Percentiles rank a stretch among this genome's conserved stretches.
phyloP scores from a whole-genome alignment of 2,329 filamentous ascomycete genomes.

The Leptographium procerum region DNA sequence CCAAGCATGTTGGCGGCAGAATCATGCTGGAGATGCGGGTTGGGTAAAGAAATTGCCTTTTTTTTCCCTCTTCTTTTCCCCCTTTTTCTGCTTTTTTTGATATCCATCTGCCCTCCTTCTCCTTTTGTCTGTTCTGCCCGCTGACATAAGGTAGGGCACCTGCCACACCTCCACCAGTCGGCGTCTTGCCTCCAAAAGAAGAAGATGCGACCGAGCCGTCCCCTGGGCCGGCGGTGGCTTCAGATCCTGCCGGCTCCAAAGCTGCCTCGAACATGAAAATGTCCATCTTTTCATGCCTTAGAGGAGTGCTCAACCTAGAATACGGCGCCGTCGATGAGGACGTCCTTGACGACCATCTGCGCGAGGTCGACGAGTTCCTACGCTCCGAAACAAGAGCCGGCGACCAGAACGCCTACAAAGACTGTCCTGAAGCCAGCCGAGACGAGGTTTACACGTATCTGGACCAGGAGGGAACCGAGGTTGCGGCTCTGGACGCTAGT shows the following conservation, averaged over 20 bases:
- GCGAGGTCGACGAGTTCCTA: constrained; percentile 12
- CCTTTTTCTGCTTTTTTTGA: neutral
- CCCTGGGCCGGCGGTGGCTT: neutral
- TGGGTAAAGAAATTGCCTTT: constrained; percentile 1
- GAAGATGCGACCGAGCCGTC: neutral
- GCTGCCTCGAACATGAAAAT: neutral
- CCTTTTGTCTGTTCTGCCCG: neutral
- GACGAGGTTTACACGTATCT: constrained; percentile 15
- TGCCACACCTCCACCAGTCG: neutral
- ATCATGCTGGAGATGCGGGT: constrained; percentile 13
- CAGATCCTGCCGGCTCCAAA: neutral
- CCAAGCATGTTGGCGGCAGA: constrained; percentile 10
- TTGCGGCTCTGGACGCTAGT: constrained; percentile 1
- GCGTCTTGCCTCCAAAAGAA: neutral
- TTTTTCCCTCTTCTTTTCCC: neutral
- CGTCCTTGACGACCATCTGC: constrained; percentile 2
- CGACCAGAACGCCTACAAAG: constrained; percentile 12
- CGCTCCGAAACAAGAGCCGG: constrained; percentile 4
- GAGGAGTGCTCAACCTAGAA: neutral
- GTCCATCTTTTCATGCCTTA: neutral
- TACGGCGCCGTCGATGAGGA: neutral
- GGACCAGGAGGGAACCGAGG: constrained; percentile 9
- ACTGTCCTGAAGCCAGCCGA: constrained; percentile 8
- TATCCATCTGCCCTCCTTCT: no score
- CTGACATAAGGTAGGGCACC: neutral